Conservation (phyloP, 345 rosid species). For the Clausena lansium region DNA sequence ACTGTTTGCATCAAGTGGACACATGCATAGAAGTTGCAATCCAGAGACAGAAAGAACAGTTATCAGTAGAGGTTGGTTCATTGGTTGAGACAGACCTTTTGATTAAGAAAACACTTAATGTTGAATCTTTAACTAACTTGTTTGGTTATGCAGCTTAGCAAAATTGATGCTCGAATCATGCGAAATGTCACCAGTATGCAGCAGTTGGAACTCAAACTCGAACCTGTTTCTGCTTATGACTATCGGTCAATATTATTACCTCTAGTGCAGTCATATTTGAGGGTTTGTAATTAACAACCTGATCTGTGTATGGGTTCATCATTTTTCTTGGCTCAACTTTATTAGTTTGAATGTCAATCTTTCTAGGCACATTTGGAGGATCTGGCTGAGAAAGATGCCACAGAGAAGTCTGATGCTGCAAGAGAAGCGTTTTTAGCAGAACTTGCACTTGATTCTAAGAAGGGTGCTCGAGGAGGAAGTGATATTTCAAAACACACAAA, state of each 20-base stretch:
- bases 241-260: conserved; percentile 66
- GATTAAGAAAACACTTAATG: background rate
- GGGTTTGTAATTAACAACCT: conserved; percentile 51
- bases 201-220: conserved; percentile 80
- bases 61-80: conserved; percentile 65
- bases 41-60: conserved; percentile 78
- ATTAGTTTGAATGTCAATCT: conserved; percentile 9
- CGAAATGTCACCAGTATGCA: conserved; percentile 69
- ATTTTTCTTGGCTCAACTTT: conserved; percentile 10
- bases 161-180: conserved; percentile 79
- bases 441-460: conserved; percentile 87
- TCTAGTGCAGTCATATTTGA: conserved; percentile 72
- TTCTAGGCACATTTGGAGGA: conserved; percentile 78
- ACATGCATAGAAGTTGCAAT: conserved; percentile 75
- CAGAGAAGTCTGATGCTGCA: conserved; percentile 98
- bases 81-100: conserved; percentile 17
- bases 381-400: conserved; percentile 92
- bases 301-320: conserved; percentile 7
- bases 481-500: conserved; percentile 53
- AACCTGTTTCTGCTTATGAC: conserved; percentile 65
- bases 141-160: conserved; percentile 64
- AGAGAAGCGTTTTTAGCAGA: conserved; percentile 91
- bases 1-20: conserved; percentile 64
- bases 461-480: conserved; percentile 56
- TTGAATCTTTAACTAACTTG: conserved; percentile 12